These are phyloP conservation scores for Suzukiozyma palmioleophila DNA, from an alignment of 1,139 yeast genomes.

Conservation along the genomic window DNA sequence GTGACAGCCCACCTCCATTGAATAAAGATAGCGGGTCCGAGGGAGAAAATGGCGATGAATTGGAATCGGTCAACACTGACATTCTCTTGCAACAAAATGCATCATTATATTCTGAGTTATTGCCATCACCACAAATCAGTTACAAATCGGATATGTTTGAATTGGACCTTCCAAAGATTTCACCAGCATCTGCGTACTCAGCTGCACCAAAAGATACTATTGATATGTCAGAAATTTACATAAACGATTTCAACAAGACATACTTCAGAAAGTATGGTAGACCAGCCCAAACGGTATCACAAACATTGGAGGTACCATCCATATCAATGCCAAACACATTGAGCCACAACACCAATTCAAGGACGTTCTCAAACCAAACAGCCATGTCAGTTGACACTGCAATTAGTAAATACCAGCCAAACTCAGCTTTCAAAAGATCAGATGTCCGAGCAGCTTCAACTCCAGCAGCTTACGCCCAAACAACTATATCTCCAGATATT, in stretches of 20 bases:
- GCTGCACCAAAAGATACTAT: not conserved
- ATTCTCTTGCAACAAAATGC: constrained; percentile 30
- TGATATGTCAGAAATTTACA: constrained; percentile 5
- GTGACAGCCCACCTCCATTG: constrained; percentile 2
- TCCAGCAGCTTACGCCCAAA: not conserved
- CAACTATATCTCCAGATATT: not conserved
- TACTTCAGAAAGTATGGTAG: constrained; percentile 16
- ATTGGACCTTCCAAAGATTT: not conserved
- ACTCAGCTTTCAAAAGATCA: too few relatives aligned
- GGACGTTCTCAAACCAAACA: too few relatives aligned
- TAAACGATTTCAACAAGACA: constrained; percentile 19
- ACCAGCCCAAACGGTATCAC: constrained; percentile 4
- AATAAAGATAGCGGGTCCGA: constrained; percentile 15
- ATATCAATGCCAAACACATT: constrained; percentile 3
- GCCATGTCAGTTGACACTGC: too few relatives aligned
- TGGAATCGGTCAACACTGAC: constrained; percentile 24
- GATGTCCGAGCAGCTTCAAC: too few relatives aligned
- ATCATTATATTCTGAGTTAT: constrained; percentile 27
- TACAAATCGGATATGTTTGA: constrained; percentile 30
- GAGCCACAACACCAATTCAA: too few relatives aligned
- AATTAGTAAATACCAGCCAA: too few relatives aligned
- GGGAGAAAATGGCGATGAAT: constrained; percentile 11
- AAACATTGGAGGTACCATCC: constrained; percentile 7
- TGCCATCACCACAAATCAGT: constrained; percentile 41
- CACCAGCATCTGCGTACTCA: constrained; percentile 2